These are phyloP conservation scores for Ramichloridium luteum DNA, from an alignment of 2,329 filamentous ascomycete species.

Conservation along the genomic window DNA sequence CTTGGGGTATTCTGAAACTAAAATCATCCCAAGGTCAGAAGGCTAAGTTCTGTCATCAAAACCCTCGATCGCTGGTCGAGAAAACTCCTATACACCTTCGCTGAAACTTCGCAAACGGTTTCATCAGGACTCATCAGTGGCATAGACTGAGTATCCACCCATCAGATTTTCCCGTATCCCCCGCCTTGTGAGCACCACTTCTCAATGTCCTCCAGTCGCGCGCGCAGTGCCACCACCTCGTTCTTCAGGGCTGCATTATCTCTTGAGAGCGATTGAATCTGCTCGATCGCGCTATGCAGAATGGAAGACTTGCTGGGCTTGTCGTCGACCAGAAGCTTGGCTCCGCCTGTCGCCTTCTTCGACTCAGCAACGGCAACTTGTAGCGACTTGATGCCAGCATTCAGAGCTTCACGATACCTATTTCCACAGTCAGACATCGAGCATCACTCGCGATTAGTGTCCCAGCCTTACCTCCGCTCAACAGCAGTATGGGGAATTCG, in stretches of 20 bases:
- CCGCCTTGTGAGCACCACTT: constrained; percentile 14
- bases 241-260: constrained; percentile 19
- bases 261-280: constrained; percentile 20
- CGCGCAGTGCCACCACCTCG: constrained; percentile 17
- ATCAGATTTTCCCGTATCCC: no score
- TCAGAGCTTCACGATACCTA: constrained; percentile 27
- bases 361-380: constrained; percentile 7
- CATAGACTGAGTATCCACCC: no score
- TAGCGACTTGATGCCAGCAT: constrained; percentile 18
- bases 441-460: constrained; percentile 9
- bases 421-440: not conserved
- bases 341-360: constrained; percentile 3
- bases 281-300: constrained; percentile 24
- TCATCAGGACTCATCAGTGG: no score
- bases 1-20: no score
- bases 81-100: no score
- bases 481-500: constrained; percentile 26
- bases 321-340: constrained; percentile 6
- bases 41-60: no score
- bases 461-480: constrained; percentile 6
- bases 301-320: constrained; percentile 28
- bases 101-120: no score
- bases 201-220: constrained; percentile 19
- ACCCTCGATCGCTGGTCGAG: no score
- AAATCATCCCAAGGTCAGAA: no score